These are phyloP conservation scores for Cicer cuneatum DNA, from an alignment of 306 rosid species.

Conservation along the genomic window DNA sequence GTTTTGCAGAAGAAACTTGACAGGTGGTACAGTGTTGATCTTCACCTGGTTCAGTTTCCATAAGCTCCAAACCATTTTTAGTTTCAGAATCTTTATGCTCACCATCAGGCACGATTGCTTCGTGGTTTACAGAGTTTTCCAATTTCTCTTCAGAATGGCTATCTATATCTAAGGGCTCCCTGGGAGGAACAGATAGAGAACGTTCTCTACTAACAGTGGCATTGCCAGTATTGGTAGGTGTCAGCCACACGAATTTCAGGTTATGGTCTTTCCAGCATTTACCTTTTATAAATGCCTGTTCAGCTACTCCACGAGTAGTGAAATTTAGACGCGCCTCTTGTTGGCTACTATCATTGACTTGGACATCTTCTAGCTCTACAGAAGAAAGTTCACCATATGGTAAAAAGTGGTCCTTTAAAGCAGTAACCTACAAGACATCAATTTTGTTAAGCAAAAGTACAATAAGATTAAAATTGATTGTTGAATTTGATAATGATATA, in stretches of 20 bases:
- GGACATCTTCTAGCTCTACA: slow-evolving; percentile 62
- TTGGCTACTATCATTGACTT: slow-evolving; percentile 47
- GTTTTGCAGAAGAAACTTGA: slow-evolving; percentile 51
- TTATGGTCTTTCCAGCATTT: slow-evolving; percentile 79
- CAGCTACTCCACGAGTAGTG: slow-evolving; percentile 72
- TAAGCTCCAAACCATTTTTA: slow-evolving; percentile 45
- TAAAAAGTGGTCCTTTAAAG: slow-evolving; percentile 77
- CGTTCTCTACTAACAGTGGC: slow-evolving; percentile 54
- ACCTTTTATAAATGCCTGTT: slow-evolving; percentile 69
- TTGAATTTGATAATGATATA: slow-evolving; percentile 14
- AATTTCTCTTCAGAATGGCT: slow-evolving; percentile 48
- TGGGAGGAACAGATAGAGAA: slow-evolving; percentile 57
- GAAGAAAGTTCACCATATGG: slow-evolving; percentile 69
- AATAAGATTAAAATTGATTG: background rate
- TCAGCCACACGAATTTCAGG: slow-evolving; percentile 71
- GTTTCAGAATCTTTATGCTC: slow-evolving; percentile 51
- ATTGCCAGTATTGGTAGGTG: slow-evolving; percentile 52
- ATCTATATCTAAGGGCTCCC: slow-evolving; percentile 52
- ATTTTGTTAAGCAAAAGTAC: slow-evolving; percentile 34
- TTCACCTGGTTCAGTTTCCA: slow-evolving; percentile 58
- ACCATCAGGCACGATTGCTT: slow-evolving; percentile 49
- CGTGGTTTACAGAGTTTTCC: slow-evolving; percentile 42
- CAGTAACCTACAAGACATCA: slow-evolving; percentile 60
- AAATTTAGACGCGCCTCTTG: slow-evolving; percentile 63
- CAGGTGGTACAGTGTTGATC: slow-evolving; percentile 45